Base-by-base conservation (phyloP, 2,329 filamentous ascomycete species). In the Tolypocladium guangdongense region DNA sequence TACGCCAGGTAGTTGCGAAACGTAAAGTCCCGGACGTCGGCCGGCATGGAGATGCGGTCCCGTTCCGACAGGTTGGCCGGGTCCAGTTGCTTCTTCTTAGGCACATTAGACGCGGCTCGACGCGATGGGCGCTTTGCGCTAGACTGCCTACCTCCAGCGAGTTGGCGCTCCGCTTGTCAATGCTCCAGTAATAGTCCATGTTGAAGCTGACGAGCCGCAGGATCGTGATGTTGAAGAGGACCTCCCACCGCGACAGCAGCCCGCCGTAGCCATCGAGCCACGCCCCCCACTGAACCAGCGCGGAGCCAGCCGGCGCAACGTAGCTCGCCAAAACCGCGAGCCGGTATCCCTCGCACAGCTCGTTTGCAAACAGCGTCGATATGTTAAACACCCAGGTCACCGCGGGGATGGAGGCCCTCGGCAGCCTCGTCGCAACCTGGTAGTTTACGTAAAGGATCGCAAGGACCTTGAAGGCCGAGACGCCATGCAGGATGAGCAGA, bases 41-140 rank as follows among this genome's bases (percentile, higher is more conserved):
- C 90, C 0, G 93, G 84, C 41, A 86, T 86, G 52, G 80, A 76
- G 55, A 97, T 81, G 20, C 93, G 87, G 63, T 99, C 92, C 60
- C 87, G 81, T 68, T 99, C 93, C 6, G 91, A 93, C 38, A 97
- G 81, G 62, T 86, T 83, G 52, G 89, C 77, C 45, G 88, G 87
- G 78, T 97, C 90, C 58, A 96, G 80, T 77, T 96, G 90, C 71
- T 95, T 96, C 88, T 97, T 97, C 91, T 97, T 93, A 71, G 74
- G 75, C 68, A 71, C 64, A 81, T 92, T 78, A 92, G 85, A 27
- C 27, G 20, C 24, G 7, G 27, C 43, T 14, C 11, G 20, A 46
- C 8, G 30, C 10, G 16, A 30, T 7, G 8, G 27, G 27, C 12
- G 24, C 43, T 32, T 46, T 18, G 18, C 18, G 18, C 7, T 2